Percentiles rank a stretch among this genome's conserved stretches.
These are phyloP conservation scores for Saccharomyces jurei DNA, from an alignment of 805 yeast genomes.

Conservation along the genomic window DNA sequence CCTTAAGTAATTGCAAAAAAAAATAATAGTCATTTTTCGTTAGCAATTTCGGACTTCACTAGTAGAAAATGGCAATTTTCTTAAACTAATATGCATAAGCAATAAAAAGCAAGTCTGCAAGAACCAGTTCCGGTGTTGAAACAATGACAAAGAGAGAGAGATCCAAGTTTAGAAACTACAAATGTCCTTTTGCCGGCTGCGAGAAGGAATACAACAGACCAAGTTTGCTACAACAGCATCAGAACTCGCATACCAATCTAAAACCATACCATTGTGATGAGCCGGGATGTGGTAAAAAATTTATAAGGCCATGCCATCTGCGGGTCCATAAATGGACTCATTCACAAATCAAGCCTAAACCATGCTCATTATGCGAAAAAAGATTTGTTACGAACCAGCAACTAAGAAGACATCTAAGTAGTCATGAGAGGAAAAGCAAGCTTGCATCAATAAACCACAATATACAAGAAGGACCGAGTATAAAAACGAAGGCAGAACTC, in stretches of 20 bases:
- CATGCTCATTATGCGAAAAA: constrained; percentile 49
- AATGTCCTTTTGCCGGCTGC: constrained; percentile 41
- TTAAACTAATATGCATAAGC: background rate
- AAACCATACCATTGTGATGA: constrained; percentile 63
- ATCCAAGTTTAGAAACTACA: constrained; percentile 32
- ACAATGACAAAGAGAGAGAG: background rate
- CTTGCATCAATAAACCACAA: background rate
- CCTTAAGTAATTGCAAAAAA: background rate
- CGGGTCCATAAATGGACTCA: constrained; percentile 73
- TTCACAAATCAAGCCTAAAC: constrained; percentile 43
- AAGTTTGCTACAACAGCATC: constrained; percentile 55
- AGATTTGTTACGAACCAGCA: constrained; percentile 56
- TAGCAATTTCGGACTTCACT: background rate
- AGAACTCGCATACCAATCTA: constrained; percentile 68
- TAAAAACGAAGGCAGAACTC: background rate
- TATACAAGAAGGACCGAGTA: background rate
- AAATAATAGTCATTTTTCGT: background rate
- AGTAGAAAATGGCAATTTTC: background rate
- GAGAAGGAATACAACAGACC: constrained; percentile 50
- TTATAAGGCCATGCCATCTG: constrained; percentile 71
- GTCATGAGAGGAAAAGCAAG: constrained; percentile 36
- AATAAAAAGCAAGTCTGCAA: background rate
- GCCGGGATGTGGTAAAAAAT: constrained; percentile 51
- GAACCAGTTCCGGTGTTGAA: background rate
- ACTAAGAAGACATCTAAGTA: constrained; percentile 49